Evolutionary conservation across 306 rosid genomes (phyloP).

Genomic region (Cyamopsis tetragonoloba): DNA sequence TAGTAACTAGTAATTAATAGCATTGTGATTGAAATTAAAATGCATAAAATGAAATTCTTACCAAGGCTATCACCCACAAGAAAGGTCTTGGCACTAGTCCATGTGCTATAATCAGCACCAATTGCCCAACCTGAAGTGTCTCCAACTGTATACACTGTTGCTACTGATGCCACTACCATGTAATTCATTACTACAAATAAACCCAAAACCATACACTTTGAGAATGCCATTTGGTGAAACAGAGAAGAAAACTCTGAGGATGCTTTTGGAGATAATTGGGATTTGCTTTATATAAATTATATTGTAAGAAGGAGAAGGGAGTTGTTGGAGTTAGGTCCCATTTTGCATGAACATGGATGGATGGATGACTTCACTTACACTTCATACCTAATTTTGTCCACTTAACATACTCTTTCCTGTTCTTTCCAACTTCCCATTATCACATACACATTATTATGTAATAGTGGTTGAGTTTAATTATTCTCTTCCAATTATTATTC

Average conservation of each 20-base stretch:
- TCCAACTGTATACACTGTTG: conserved; percentile 69
- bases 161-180: conserved; percentile 46
- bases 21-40: too few species aligned
- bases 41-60: too few species aligned
- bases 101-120: conserved; percentile 63
- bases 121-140: conserved; percentile 69
- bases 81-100: conserved; percentile 69
- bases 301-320: conserved; percentile 30
- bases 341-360: conserved; percentile 39
- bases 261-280: conserved; percentile 19
- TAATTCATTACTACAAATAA: conserved; percentile 33
- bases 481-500: conserved; percentile 29
- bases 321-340: conserved; percentile 59
- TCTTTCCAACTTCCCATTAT: conserved; percentile 10
- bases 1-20: too few species aligned
- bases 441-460: background rate
- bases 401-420: background rate
- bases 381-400: conserved; percentile 53
- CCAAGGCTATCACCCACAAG: conserved; percentile 71
- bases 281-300: conserved; percentile 49
- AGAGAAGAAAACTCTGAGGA: background rate
- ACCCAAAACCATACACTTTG: conserved; percentile 27
- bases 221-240: conserved; percentile 44
- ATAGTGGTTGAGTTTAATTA: conserved; percentile 37
- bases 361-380: conserved; percentile 55